Evolutionary conservation across 225 moss, liverwort and hornwort species (phyloP), one percentile per base, ranked within the genome.

Genomic region (Thuidium tamariscinum): DNA sequence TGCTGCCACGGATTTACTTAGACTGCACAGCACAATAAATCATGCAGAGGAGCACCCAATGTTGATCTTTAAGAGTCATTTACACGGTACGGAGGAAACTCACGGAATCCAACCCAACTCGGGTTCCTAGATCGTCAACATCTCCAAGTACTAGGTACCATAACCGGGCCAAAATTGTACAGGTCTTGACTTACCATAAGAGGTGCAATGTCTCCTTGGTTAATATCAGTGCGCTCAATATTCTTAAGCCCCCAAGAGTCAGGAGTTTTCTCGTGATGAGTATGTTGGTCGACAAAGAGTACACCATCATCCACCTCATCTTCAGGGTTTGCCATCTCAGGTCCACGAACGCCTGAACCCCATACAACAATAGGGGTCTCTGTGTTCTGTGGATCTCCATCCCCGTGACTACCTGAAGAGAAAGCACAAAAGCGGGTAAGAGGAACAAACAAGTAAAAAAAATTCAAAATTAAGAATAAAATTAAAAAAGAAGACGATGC

Each of bases 321-420:
- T 82, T 94, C 94, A 52, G 94, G 91, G 49, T 87, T 92, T 60
- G 95, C 90, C 82, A 77, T 61, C 84, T 93, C 94, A 63, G 98
- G 97, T 87, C 92, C 94, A 85, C 97, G 92, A 81, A 99, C 91
- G 66, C 98, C 98, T 88, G 98, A 93, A 63, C 98, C 98, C 98
- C 98, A 99, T 41, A 91, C 98, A 86, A 99, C 97, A 83, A 99
- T 92, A 61, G 98, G 98, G 23, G 95, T 95, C 92, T 97, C 96
- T 54, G 98, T 99, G 85, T 94, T 94, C 86, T 95, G 96, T 87
- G 98, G 98, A 83, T 99, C 98, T 81, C 98, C 97, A 92, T 99
- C 98, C 79, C 98, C 98, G 71, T 99, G 98, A 92, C 98, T 99
- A 60, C 98, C 98, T 98, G 88, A 75, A 80, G 54, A 75, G 89